Evolutionary conservation across 306 rosid genomes (phyloP).

Genomic region (Senna tora): DNA sequence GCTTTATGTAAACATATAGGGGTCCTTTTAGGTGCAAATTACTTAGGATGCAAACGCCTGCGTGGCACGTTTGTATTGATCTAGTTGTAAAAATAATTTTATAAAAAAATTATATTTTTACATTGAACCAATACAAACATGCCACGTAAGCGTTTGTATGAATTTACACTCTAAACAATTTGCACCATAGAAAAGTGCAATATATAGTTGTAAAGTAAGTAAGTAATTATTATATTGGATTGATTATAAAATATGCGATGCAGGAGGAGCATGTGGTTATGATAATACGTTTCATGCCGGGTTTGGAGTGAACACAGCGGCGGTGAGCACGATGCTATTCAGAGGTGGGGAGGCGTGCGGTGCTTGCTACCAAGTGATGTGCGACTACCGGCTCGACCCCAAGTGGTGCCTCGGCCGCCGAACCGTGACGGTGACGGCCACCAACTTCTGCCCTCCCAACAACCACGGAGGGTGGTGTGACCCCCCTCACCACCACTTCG

Average conservation of each 20-base stretch:
- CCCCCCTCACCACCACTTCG: constrained; percentile 81
- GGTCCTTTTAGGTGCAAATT: too few species aligned
- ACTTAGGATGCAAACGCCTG: too few species aligned
- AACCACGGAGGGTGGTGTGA: constrained; percentile 89
- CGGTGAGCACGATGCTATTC: constrained; percentile 68
- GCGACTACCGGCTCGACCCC: constrained; percentile 62
- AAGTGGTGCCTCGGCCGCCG: constrained; percentile 71
- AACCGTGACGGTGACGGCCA: constrained; percentile 59
- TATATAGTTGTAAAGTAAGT: too few species aligned
- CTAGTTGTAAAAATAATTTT: too few species aligned
- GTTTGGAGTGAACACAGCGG: constrained; percentile 81
- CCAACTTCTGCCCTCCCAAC: constrained; percentile 86
- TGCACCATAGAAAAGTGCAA: too few species aligned
- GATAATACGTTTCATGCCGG: constrained; percentile 73
- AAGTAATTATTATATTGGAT: too few species aligned
- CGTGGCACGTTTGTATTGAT: too few species aligned
- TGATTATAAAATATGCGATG: background rate
- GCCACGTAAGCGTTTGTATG: too few species aligned
- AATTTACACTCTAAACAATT: too few species aligned
- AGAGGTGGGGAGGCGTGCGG: constrained; percentile 79
- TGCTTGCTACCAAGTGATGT: constrained; percentile 75
- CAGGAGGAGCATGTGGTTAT: constrained; percentile 94
- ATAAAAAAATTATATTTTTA: too few species aligned
- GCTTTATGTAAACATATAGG: too few species aligned
- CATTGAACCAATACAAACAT: too few species aligned